These are phyloP conservation scores for Talaromyces rugulosus DNA, from an alignment of 2,329 filamentous ascomycete genomes.

Conservation along the genomic window DNA sequence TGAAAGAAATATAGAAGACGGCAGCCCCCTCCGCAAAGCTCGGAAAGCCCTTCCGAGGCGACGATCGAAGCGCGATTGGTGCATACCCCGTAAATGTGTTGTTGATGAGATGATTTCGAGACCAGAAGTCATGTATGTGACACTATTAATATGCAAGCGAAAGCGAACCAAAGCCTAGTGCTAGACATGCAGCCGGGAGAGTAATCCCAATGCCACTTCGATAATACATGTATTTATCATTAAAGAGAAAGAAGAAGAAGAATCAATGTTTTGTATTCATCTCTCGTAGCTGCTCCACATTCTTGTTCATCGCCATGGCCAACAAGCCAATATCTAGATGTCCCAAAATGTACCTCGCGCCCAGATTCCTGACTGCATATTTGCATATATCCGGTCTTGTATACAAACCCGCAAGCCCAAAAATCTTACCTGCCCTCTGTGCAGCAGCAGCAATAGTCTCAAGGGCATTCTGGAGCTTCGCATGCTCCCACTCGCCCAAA, in stretches of 20 bases:
- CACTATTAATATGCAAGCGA: no score
- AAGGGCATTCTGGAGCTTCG: neutral
- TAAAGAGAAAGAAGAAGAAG: neutral
- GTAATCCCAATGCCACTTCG: no score
- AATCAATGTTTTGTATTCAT: neutral
- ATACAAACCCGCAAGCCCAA: conserved; percentile 3
- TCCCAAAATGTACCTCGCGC: conserved; percentile 14
- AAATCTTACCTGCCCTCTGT: neutral
- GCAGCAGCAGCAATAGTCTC: neutral
- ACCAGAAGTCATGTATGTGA: no score
- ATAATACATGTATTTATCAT: no score
- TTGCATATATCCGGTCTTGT: conserved; percentile 1
- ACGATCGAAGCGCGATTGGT: neutral
- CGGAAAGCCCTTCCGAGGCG: neutral
- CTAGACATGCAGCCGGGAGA: no score
- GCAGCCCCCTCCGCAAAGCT: neutral
- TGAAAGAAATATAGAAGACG: neutral
- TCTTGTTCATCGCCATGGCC: conserved; percentile 12
- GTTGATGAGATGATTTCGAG: no score
- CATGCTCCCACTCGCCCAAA: neutral
- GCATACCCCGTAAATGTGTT: no score
- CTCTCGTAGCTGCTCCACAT: conserved; percentile 7
- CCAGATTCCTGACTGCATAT: conserved; percentile 3
- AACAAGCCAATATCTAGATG: conserved; percentile 16
- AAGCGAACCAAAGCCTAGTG: no score